These are phyloP conservation scores for Aquilaria sinensis DNA, from an alignment of 345 rosid genomes.

Conservation along the genomic window DNA sequence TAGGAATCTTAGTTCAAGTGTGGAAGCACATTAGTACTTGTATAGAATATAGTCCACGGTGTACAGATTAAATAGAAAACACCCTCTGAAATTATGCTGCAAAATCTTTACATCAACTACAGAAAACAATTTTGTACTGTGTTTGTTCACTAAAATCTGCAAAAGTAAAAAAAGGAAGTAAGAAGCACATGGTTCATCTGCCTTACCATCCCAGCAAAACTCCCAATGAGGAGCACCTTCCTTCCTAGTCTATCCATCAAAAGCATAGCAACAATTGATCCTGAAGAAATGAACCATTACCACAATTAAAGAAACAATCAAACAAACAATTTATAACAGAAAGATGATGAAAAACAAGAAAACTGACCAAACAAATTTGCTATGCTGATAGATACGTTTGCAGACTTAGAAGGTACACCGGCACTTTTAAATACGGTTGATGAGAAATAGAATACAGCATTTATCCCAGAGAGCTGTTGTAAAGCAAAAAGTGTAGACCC, in stretches of 20 bases:
- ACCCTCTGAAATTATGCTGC: background rate
- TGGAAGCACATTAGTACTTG: no score
- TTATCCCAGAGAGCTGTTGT: constrained; percentile 97
- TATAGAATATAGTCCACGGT: background rate
- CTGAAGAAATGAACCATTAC: constrained; percentile 28
- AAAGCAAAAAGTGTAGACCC: constrained; percentile 91
- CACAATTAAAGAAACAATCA: constrained; percentile 12
- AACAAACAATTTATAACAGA: background rate
- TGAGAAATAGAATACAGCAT: constrained; percentile 93
- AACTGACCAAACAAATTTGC: constrained; percentile 70
- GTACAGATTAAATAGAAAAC: background rate
- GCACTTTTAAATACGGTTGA: constrained; percentile 88
- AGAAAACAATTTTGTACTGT: no score
- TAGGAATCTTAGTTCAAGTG: no score
- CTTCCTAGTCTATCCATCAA: constrained; percentile 95
- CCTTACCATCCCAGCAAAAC: constrained; percentile 90
- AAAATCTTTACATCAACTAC: no score
- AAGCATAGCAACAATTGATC: constrained; percentile 67
- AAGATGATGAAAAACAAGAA: background rate
- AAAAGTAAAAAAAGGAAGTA: background rate
- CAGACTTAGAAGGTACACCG: constrained; percentile 84
- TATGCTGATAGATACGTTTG: constrained; percentile 73
- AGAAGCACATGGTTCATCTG: background rate
- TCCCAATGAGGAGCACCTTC: constrained; percentile 77
- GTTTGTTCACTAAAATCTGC: no score